Conservation (phyloP, 495 filamentous ascomycete species). For the Penicillium arizonense region DNA sequence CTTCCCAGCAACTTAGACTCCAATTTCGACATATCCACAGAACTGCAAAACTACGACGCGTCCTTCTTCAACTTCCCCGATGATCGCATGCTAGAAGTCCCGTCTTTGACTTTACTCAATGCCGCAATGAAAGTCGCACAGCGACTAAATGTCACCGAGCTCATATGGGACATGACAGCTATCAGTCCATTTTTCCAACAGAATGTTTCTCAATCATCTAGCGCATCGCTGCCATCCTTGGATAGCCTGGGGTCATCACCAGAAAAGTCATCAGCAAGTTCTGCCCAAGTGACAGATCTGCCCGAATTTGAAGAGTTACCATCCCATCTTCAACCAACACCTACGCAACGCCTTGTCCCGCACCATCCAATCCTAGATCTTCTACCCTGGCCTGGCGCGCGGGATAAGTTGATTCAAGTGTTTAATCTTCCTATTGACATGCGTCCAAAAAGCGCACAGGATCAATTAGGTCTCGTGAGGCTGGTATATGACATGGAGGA, state of each 20-base stretch:
- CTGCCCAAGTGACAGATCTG: too few relatives aligned
- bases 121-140: slow-evolving; percentile 24
- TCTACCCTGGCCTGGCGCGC: slow-evolving; percentile 47
- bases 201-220: slow-evolving; percentile 24
- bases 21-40: slow-evolving; percentile 10
- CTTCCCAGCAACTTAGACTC: neutral
- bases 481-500: slow-evolving; percentile 51
- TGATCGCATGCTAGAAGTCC: slow-evolving; percentile 23
- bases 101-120: slow-evolving; percentile 23
- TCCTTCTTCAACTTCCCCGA: slow-evolving; percentile 30
- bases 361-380: slow-evolving; percentile 52
- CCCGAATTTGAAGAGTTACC: slow-evolving; percentile 12
- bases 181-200: slow-evolving; percentile 23
- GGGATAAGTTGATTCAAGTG: slow-evolving; percentile 44
- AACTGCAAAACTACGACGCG: slow-evolving; percentile 21
- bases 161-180: slow-evolving; percentile 25
- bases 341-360: slow-evolving; percentile 27
- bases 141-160: slow-evolving; percentile 19
- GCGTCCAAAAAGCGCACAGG: slow-evolving; percentile 35
- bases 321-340: slow-evolving; percentile 24
- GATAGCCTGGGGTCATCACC: slow-evolving; percentile 20
- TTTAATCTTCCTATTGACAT: slow-evolving; percentile 34
- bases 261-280: slow-evolving; percentile 32
- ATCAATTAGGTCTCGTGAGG: slow-evolving; percentile 34
- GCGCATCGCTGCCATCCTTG: slow-evolving; percentile 27